Conservation (phyloP, 2,329 filamentous ascomycete genomes). For the Fusarium domesticum region DNA sequence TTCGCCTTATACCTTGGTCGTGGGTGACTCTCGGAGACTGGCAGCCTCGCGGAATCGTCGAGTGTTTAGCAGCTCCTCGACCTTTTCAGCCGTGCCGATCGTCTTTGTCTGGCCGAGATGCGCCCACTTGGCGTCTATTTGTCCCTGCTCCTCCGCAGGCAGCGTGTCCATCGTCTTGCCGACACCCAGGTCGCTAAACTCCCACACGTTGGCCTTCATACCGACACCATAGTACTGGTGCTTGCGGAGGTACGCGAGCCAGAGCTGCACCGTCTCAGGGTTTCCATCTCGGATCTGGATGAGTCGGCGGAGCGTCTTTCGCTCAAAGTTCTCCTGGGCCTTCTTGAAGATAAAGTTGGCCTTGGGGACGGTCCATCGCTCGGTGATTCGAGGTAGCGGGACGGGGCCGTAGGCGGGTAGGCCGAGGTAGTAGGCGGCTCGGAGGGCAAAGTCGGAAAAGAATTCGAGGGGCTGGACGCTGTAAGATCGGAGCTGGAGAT, state of each 20-base stretch:
- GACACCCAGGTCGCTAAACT: slow-evolving; percentile 69
- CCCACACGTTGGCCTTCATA: slow-evolving; percentile 98
- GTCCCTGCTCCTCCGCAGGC: slow-evolving; percentile 24
- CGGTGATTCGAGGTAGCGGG: slow-evolving; percentile 78
- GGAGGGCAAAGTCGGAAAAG: slow-evolving; percentile 90
- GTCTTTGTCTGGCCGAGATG: slow-evolving; percentile 53
- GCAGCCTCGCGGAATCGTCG: slow-evolving; percentile 45
- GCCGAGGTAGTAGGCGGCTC: slow-evolving; percentile 89
- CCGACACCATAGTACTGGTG: slow-evolving; percentile 94
- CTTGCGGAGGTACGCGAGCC: slow-evolving; percentile 89
- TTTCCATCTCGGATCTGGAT: slow-evolving; percentile 93
- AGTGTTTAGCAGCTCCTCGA: slow-evolving; percentile 55
- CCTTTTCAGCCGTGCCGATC: slow-evolving; percentile 50
- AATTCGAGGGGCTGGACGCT: slow-evolving; percentile 87
- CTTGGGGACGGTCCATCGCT: slow-evolving; percentile 91
- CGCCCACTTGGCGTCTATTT: slow-evolving; percentile 52
- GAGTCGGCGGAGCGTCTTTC: slow-evolving; percentile 78
- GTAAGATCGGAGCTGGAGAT: slow-evolving; percentile 91
- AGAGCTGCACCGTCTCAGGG: slow-evolving; percentile 82
- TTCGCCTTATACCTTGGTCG: slow-evolving; percentile 13
- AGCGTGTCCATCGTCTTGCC: slow-evolving; percentile 26
- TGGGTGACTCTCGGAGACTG: slow-evolving; percentile 29
- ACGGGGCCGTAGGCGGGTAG: slow-evolving; percentile 83
- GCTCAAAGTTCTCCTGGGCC: slow-evolving; percentile 95
- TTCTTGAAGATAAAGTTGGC: slow-evolving; percentile 96